phyloP scores from a whole-genome alignment of 805 yeast species.

The Kuraishia piskuri region DNA sequence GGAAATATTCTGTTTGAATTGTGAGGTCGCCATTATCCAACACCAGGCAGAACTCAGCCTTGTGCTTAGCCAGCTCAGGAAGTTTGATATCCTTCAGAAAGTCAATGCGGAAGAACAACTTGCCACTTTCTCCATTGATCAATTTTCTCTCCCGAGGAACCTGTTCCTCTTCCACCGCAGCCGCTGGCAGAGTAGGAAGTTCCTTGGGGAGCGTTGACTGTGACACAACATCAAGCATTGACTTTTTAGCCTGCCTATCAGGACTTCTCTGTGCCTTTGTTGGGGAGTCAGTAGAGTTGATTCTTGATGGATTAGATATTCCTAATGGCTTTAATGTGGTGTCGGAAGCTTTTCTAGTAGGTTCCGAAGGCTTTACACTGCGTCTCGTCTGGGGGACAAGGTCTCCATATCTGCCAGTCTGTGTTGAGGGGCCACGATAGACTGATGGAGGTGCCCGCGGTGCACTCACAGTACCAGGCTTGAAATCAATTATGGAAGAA shows the following conservation, averaged over 20 bases:
- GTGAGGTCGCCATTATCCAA: slow-evolving; percentile 81
- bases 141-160: slow-evolving; percentile 3
- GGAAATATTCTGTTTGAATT: slow-evolving; percentile 45
- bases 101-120: slow-evolving; percentile 42
- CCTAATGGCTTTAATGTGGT: background rate
- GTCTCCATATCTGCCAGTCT: background rate
- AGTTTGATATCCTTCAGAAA: slow-evolving; percentile 37
- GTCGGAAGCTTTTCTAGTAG: background rate
- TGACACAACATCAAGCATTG: background rate
- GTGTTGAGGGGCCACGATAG: background rate
- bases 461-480: background rate
- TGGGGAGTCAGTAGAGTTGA: background rate
- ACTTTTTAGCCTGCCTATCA: background rate
- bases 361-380: background rate
- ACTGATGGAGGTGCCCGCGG: background rate
- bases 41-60: slow-evolving; percentile 42
- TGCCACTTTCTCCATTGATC: slow-evolving; percentile 32
- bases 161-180: background rate
- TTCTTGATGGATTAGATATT: background rate
- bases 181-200: background rate
- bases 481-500: background rate
- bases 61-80: slow-evolving; percentile 34
- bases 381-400: background rate
- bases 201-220: background rate
- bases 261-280: background rate